A percentile compares a stretch with the other conserved stretches of the same genome.
Conservation (phyloP, 345 rosid genomes). For the Ceriops decandra region DNA sequence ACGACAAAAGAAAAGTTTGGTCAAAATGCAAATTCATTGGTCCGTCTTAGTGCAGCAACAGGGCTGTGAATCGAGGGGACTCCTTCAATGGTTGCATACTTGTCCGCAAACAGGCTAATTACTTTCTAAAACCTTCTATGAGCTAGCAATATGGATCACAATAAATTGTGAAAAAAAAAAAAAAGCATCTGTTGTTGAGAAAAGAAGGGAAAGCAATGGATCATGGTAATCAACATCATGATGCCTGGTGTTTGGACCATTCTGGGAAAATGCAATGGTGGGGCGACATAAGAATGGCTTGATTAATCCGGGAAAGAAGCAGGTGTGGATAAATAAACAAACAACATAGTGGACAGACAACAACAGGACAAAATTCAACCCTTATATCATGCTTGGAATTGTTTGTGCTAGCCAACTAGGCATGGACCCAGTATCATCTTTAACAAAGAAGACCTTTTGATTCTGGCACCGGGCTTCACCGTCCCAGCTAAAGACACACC, state of each 20-base stretch:
- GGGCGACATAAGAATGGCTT: constrained; percentile 3
- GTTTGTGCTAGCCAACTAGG: constrained; percentile 7
- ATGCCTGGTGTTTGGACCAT: constrained; percentile 14
- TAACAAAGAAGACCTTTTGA: background rate
- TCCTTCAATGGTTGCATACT: too few relatives aligned
- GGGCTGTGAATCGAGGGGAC: too few relatives aligned
- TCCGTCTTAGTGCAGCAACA: too few relatives aligned
- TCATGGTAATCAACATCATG: background rate
- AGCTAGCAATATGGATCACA: too few relatives aligned
- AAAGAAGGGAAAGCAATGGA: background rate
- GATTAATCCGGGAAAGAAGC: background rate
- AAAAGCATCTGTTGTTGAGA: background rate
- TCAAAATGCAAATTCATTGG: background rate
- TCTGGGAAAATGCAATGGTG: background rate
- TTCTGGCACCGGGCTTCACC: background rate
- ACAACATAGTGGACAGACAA: constrained; percentile 9
- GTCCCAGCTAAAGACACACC: too few relatives aligned
- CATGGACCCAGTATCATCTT: constrained; percentile 7
- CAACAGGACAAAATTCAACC: constrained; percentile 12
- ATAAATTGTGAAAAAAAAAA: background rate
- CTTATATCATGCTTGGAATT: constrained; percentile 7
- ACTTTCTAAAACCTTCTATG: too few relatives aligned
- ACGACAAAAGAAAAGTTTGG: background rate
- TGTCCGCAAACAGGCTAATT: too few relatives aligned
- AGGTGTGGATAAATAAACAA: background rate